Evolutionary conservation across 106 monocot genomes (phyloP).

Genomic region (Vanilla planifolia): DNA sequence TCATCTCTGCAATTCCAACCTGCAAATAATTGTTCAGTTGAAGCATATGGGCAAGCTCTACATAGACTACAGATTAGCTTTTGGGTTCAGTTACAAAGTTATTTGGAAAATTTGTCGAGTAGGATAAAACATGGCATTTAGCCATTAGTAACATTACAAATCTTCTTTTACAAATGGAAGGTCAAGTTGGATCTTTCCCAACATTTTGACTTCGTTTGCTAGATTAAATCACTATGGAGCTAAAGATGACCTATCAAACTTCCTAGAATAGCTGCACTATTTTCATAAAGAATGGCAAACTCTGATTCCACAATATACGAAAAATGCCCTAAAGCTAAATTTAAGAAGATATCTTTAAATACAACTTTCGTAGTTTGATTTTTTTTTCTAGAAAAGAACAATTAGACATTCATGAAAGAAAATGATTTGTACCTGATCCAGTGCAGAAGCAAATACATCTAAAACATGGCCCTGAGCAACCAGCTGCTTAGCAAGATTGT

Average conservation of each 20-base stretch:
- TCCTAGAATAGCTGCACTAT: neutral
- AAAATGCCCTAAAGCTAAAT: neutral
- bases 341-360: neutral
- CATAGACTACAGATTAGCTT: neutral
- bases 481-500: conserved; percentile 83
- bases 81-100: neutral
- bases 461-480: conserved; percentile 95
- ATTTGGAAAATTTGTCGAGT: neutral
- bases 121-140: neutral
- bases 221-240: neutral
- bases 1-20: conserved; percentile 99
- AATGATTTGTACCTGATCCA: conserved; percentile 70
- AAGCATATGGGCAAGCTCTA: too few species aligned
- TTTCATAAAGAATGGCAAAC: neutral
- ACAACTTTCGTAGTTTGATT: neutral
- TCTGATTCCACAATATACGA: neutral
- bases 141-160: neutral
- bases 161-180: neutral
- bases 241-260: neutral
- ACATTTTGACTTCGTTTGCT: neutral
- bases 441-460: conserved; percentile 95
- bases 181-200: neutral
- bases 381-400: neutral
- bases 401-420: conserved; percentile 1
- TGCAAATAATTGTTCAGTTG: conserved; percentile 18